A percentile compares a stretch with the other conserved stretches of the same genome.
phyloP scores from a whole-genome alignment of 2,329 filamentous ascomycete species.

The Rutstroemia sp. region DNA sequence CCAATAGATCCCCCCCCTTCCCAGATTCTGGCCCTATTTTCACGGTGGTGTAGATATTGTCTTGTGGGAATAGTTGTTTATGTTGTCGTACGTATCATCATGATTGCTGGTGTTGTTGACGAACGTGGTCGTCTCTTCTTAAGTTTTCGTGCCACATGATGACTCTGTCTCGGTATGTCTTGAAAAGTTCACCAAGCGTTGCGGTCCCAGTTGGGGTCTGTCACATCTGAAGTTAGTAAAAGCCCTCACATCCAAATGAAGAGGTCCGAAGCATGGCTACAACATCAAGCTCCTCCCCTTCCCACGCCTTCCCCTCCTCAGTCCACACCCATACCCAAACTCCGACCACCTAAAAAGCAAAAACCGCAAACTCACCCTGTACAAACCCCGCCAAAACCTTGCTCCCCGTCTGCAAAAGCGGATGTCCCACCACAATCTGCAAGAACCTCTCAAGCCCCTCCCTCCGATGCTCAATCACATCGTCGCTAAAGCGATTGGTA shows the following conservation, averaged over 20 bases:
- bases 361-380: conserved; percentile 60
- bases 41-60: not conserved
- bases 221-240: conserved; percentile 2
- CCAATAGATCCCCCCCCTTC: not conserved
- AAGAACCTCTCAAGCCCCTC: conserved; percentile 91
- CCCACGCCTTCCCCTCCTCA: not conserved
- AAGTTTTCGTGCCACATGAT: conserved; percentile 35
- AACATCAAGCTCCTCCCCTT: too few species aligned
- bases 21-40: not conserved
- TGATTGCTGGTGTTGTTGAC: conserved; percentile 3
- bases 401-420: conserved; percentile 91
- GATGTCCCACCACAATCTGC: conserved; percentile 95
- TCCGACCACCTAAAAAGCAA: not conserved
- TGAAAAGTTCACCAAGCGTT: conserved; percentile 65
- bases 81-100: not conserved
- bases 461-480: conserved; percentile 91
- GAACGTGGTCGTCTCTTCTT: conserved; percentile 33
- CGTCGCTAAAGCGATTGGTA: conserved; percentile 94
- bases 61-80: not conserved
- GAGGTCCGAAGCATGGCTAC: too few species aligned
- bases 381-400: conserved; percentile 96
- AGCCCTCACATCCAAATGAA: not conserved
- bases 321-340: not conserved
- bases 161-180: conserved; percentile 15
- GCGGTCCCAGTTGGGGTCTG: conserved; percentile 83